Percentiles rank a stretch among this genome's conserved stretches.
These are phyloP conservation scores for Oehlia diaphana DNA, from an alignment of 192 early-diverging fungal genomes.

Conservation along the genomic window DNA sequence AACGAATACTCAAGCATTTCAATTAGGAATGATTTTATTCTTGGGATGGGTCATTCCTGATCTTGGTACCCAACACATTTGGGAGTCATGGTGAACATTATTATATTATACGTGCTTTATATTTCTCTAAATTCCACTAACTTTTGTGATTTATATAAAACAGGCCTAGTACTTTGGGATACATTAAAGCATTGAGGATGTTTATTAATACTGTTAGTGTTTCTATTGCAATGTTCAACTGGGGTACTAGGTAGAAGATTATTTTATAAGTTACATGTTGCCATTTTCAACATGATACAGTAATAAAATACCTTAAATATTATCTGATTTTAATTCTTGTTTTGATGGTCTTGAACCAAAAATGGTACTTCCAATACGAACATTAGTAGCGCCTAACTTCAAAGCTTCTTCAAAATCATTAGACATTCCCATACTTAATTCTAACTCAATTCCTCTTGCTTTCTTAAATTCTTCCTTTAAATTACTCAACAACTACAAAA, in stretches of 20 bases:
- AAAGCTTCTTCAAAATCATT: slow-evolving; percentile 89
- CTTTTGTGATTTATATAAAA: neutral
- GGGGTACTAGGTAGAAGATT: neutral
- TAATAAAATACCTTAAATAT: neutral
- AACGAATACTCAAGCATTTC: neutral
- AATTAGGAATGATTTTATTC: neutral
- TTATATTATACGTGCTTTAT: neutral
- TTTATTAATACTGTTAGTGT: neutral
- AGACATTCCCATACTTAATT: slow-evolving; percentile 98
- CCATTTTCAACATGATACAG: neutral
- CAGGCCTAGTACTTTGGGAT: neutral
- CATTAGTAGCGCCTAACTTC: slow-evolving; percentile 81
- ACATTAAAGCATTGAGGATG: neutral
- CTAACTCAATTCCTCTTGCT: slow-evolving; percentile 47
- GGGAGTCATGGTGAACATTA: neutral
- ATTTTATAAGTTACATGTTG: no score
- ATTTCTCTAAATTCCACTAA: neutral
- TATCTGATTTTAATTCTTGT: neutral
- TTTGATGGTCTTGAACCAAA: slow-evolving; percentile 72
- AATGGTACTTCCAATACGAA: slow-evolving; percentile 91
- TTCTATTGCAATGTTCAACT: neutral
- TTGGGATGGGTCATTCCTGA: neutral
- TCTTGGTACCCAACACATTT: neutral
- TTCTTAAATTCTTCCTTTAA: slow-evolving; percentile 39
- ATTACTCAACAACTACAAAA: slow-evolving; percentile 9